A percentile compares a stretch with the other conserved stretches of the same genome.
Conservation (phyloP, 345 rosid genomes). For the Citropsis articulata region DNA sequence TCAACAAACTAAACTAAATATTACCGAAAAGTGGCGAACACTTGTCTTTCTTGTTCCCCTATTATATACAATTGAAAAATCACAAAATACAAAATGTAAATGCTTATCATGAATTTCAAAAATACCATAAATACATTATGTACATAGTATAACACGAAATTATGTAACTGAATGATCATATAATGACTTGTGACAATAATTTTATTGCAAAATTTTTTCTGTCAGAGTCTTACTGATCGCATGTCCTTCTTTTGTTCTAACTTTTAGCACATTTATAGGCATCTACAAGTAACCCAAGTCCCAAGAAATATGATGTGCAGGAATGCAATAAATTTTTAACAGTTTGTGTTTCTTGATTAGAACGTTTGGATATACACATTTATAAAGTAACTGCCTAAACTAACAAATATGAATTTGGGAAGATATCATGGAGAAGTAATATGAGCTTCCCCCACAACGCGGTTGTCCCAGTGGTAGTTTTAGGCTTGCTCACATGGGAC, state of each 20-base stretch:
- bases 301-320: background rate
- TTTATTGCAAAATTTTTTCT: background rate
- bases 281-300: background rate
- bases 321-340: background rate
- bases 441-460: background rate
- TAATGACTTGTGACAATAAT: background rate
- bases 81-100: no score
- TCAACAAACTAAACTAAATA: no score
- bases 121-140: no score
- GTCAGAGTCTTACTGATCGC: no score
- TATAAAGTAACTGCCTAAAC: constrained; percentile 14
- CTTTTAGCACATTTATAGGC: background rate
- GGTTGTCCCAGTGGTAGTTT: constrained; percentile 9
- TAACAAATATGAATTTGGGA: background rate
- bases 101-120: no score
- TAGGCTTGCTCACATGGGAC: constrained; percentile 25
- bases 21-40: no score
- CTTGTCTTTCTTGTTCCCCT: no score
- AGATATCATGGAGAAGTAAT: background rate
- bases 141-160: no score
- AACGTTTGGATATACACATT: background rate
- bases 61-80: no score
- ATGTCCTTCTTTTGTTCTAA: background rate
- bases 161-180: no score
- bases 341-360: background rate